Conservation (phyloP, 257 asterid species). For the Gentiana macrophylla region DNA sequence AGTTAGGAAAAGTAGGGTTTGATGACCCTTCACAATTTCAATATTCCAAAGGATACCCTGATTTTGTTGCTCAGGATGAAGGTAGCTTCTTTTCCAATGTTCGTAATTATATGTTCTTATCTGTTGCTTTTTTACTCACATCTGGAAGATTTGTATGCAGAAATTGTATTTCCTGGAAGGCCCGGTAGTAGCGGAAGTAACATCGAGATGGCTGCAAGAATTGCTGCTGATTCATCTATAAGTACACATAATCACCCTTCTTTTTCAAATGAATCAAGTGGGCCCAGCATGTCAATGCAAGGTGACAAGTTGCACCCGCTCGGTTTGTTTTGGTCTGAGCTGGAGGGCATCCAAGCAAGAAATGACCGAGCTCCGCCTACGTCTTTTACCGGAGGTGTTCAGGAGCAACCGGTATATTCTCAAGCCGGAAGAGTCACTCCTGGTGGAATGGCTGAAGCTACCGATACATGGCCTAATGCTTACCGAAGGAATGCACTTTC, state of each 20-base stretch:
- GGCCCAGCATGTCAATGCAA: constrained; percentile 30
- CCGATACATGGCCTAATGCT: constrained; percentile 57
- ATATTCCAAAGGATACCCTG: constrained; percentile 31
- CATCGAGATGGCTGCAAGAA: constrained; percentile 36
- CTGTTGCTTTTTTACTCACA: neutral
- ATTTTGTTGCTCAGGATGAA: constrained; percentile 57
- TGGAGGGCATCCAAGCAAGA: constrained; percentile 55
- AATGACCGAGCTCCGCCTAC: constrained; percentile 31
- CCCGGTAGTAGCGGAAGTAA: constrained; percentile 60
- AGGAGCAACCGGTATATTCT: constrained; percentile 35
- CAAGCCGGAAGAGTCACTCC: constrained; percentile 38
- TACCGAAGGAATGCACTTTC: constrained; percentile 38
- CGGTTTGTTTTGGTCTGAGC: constrained; percentile 87
- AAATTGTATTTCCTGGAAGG: constrained; percentile 75
- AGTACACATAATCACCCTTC: constrained; percentile 25
- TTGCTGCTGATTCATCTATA: constrained; percentile 29
- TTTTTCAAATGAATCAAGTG: constrained; percentile 30
- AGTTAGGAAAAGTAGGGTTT: constrained; percentile 36
- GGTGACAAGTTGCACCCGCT: constrained; percentile 57
- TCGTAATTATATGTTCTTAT: neutral
- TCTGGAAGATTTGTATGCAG: constrained; percentile 23
- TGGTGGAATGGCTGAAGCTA: constrained; percentile 31
- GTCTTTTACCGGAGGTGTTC: constrained; percentile 30
- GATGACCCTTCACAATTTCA: constrained; percentile 35
- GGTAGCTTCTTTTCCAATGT: constrained; percentile 32